Percentiles rank a stretch among this genome's conserved stretches.
phyloP scores from a whole-genome alignment of 2,329 filamentous ascomycete species.

The Pseudocercospora musae region DNA sequence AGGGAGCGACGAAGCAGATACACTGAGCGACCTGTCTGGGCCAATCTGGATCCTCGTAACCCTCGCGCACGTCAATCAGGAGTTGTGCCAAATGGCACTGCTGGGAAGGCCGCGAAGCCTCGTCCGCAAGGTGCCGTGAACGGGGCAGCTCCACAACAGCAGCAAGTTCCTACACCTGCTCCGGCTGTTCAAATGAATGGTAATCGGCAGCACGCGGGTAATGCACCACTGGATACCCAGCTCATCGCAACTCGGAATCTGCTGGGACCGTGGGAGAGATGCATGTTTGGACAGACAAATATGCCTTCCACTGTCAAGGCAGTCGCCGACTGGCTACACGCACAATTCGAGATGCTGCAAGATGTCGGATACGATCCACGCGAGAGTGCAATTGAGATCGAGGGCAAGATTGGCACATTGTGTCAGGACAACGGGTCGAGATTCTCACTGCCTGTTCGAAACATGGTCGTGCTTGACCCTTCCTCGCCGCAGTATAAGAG shows the following conservation, averaged over 20 bases:
- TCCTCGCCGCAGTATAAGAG: constrained; percentile 50
- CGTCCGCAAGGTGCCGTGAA: background rate
- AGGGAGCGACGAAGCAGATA: constrained; percentile 29
- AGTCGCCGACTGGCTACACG: constrained; percentile 31
- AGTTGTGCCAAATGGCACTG: constrained; percentile 6
- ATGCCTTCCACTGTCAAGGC: constrained; percentile 23
- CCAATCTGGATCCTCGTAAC: constrained; percentile 30
- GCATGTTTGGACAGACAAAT: constrained; percentile 27
- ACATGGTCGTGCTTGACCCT: constrained; percentile 67
- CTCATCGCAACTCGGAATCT: constrained; percentile 25
- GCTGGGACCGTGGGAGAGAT: constrained; percentile 33
- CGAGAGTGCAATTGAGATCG: constrained; percentile 80
- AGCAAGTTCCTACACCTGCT: constrained; percentile 8
- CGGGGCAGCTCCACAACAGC: constrained; percentile 7
- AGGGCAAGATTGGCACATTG: constrained; percentile 85
- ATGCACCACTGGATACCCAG: constrained; percentile 26
- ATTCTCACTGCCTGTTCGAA: constrained; percentile 63
- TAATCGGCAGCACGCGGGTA: background rate
- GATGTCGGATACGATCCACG: constrained; percentile 57
- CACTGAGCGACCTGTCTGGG: constrained; percentile 34
- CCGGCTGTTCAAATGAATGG: constrained; percentile 4
- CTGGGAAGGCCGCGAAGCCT: constrained; percentile 2
- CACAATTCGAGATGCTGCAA: constrained; percentile 30
- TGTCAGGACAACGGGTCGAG: constrained; percentile 68
- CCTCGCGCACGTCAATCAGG: constrained; percentile 19